A percentile compares a stretch with the other conserved stretches of the same genome.
These are phyloP conservation scores for Cadophora sp. DNA, from an alignment of 2,329 filamentous ascomycete species.

Conservation along the genomic window DNA sequence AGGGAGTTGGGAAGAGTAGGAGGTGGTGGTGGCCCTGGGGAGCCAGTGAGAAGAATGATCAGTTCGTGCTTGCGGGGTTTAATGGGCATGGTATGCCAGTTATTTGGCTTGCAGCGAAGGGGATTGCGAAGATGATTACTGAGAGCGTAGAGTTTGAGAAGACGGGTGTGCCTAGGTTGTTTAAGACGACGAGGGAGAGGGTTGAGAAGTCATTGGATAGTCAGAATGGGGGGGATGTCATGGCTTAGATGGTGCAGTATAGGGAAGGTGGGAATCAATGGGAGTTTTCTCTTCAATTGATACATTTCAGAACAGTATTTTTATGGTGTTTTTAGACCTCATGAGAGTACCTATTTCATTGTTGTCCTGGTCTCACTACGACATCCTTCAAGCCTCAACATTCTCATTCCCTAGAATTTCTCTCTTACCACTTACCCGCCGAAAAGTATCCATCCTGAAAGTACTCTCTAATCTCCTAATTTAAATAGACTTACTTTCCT, in stretches of 20 bases:
- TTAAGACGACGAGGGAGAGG: constrained; percentile 43
- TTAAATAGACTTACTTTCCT: background rate
- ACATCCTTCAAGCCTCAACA: no score
- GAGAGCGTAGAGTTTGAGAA: constrained; percentile 25
- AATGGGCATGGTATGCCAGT: constrained; percentile 59
- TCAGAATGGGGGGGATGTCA: constrained; percentile 22
- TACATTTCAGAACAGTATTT: no score
- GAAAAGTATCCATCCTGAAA: no score
- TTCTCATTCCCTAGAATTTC: no score
- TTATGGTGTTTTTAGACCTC: no score
- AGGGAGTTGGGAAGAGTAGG: constrained; percentile 34
- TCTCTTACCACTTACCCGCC: no score
- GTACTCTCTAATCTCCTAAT: background rate
- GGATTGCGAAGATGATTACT: constrained; percentile 51
- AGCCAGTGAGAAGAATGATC: constrained; percentile 34
- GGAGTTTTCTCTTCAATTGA: background rate
- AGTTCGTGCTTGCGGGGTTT: constrained; percentile 57
- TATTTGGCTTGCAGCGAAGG: constrained; percentile 51
- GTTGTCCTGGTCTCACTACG: no score
- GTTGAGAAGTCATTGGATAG: constrained; percentile 15
- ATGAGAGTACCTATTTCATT: no score
- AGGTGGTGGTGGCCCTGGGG: constrained; percentile 14
- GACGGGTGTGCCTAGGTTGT: constrained; percentile 46
- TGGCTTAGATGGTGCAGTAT: background rate
- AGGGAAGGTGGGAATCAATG: background rate